These are phyloP conservation scores for Lotmaria passim DNA, from an alignment of 208 protist genomes.

Conservation along the genomic window DNA sequence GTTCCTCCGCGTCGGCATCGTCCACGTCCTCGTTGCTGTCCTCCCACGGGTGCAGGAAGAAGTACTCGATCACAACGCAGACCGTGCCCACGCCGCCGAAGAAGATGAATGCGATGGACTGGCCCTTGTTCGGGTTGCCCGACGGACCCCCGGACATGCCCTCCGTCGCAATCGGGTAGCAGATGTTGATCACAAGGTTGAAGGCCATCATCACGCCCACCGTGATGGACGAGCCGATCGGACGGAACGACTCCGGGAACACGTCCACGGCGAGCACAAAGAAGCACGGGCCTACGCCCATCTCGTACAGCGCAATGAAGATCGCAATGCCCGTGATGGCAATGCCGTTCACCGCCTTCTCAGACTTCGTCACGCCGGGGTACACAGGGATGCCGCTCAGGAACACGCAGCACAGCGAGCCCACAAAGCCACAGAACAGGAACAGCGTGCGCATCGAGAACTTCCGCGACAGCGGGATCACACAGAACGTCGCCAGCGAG, in stretches of 20 bases:
- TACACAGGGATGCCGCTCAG: slow-evolving; percentile 60
- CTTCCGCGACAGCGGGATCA: slow-evolving; percentile 51
- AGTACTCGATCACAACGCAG: slow-evolving; percentile 51
- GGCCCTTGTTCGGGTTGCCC: slow-evolving; percentile 67
- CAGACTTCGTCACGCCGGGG: slow-evolving; percentile 43
- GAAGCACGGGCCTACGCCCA: slow-evolving; percentile 65
- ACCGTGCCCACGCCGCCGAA: slow-evolving; percentile 59
- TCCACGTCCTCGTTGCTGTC: no score
- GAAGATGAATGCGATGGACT: slow-evolving; percentile 64
- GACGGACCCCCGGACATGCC: slow-evolving; percentile 65
- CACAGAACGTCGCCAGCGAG: slow-evolving; percentile 45
- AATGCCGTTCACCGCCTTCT: slow-evolving; percentile 37
- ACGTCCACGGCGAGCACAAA: slow-evolving; percentile 62
- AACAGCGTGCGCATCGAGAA: slow-evolving; percentile 62
- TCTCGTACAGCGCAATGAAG: slow-evolving; percentile 57
- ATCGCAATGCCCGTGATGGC: slow-evolving; percentile 59
- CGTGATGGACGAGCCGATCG: slow-evolving; percentile 53
- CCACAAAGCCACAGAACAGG: slow-evolving; percentile 32
- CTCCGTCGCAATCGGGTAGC: slow-evolving; percentile 64
- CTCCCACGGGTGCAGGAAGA: slow-evolving; percentile 54
- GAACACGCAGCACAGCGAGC: slow-evolving; percentile 56
- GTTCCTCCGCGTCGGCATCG: no score
- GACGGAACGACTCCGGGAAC: slow-evolving; percentile 67
- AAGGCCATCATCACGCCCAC: slow-evolving; percentile 56
- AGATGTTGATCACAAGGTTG: slow-evolving; percentile 71